A percentile compares a stretch with the other conserved stretches of the same genome.
Evolutionary conservation across 441 rosid species (phyloP).

Genomic region (Adansonia rubrostipa): DNA sequence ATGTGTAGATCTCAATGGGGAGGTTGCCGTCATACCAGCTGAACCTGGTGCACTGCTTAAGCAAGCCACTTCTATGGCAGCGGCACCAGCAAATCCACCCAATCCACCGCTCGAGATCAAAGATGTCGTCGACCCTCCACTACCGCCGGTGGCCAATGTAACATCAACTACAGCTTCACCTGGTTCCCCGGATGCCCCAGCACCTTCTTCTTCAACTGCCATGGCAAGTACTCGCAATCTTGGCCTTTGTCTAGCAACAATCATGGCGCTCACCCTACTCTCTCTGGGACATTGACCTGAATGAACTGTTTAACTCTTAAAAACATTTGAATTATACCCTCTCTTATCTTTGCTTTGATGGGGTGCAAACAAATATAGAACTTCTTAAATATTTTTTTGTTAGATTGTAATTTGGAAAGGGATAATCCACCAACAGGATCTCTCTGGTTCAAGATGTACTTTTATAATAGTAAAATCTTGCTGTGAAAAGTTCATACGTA

Average conservation of each 20-base stretch:
- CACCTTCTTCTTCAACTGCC: conserved; percentile 23
- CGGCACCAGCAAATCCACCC: conserved; percentile 44
- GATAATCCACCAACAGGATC: neutral
- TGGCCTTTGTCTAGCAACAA: conserved; percentile 36
- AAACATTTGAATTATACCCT: no score
- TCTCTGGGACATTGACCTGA: no score
- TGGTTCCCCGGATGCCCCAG: conserved; percentile 21
- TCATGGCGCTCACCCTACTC: conserved; percentile 28
- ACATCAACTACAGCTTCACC: neutral
- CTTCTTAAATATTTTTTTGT: no score
- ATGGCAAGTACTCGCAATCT: conserved; percentile 28
- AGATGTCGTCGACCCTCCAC: conserved; percentile 45
- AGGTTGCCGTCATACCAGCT: conserved; percentile 53
- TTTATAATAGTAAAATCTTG: neutral
- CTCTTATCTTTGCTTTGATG: no score
- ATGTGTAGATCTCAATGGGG: conserved; percentile 42
- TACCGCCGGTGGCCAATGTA: conserved; percentile 44
- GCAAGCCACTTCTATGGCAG: conserved; percentile 37
- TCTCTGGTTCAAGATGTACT: no score
- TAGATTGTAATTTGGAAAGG: no score
- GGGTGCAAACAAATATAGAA: no score
- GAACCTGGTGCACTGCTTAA: conserved; percentile 50
- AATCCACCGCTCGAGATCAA: conserved; percentile 45
- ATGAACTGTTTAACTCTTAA: no score
- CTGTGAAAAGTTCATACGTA: neutral